Conservation (phyloP, 306 rosid genomes). For the Chamaecrista fasciculata region DNA sequence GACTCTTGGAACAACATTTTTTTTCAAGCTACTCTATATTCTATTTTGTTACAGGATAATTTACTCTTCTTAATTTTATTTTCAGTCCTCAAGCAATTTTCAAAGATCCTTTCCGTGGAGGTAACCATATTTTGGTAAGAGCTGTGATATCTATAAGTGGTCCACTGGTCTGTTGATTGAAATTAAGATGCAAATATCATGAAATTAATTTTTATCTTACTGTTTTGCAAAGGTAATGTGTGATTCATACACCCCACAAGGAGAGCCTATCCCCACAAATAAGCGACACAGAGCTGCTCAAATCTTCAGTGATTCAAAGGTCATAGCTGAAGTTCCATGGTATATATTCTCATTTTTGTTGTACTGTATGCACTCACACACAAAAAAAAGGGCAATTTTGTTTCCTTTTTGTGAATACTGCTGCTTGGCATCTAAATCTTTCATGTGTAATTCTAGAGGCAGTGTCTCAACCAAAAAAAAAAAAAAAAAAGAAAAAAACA, state of each 20-base stretch:
- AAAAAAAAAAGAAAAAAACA: no score
- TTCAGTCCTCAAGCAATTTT: constrained; percentile 95
- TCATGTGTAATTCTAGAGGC: not conserved
- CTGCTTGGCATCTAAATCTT: not conserved
- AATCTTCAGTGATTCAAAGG: constrained; percentile 78
- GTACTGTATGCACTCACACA: not conserved
- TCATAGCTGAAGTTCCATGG: constrained; percentile 84
- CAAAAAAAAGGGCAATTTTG: not conserved
- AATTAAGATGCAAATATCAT: constrained; percentile 21
- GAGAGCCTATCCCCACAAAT: constrained; percentile 97
- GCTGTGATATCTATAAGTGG: constrained; percentile 11
- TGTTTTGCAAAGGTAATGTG: constrained; percentile 73
- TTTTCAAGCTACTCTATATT: not conserved
- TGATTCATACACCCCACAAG: constrained; percentile 85
- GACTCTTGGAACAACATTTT: constrained; percentile 35
- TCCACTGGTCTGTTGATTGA: constrained; percentile 22
- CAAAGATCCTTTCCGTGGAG: constrained; percentile 98
- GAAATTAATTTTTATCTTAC: constrained; percentile 22
- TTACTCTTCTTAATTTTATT: constrained; percentile 11
- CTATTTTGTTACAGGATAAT: constrained; percentile 20
- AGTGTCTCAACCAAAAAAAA: no score
- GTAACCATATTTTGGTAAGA: constrained; percentile 93
- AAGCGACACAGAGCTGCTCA: constrained; percentile 88
- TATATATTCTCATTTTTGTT: constrained; percentile 28
- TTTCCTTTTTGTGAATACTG: no score